Percentiles rank a stretch among this genome's conserved stretches.
Conservation (phyloP, 2,329 filamentous ascomycete species). For the Rutstroemia sp. region DNA sequence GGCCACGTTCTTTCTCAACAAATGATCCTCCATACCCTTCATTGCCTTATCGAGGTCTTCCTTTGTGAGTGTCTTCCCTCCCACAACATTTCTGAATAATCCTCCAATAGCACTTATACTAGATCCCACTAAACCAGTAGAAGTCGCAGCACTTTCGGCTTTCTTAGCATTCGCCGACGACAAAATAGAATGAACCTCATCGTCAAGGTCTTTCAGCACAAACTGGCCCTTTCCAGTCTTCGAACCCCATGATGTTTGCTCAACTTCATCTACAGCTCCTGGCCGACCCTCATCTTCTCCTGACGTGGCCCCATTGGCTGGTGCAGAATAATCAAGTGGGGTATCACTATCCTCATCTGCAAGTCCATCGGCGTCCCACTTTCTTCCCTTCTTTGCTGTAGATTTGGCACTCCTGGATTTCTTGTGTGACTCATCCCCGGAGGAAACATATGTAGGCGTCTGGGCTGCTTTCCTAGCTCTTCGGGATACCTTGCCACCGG, state of each 20-base stretch:
- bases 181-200: slow-evolving; percentile 87
- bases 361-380: slow-evolving; percentile 85
- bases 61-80: slow-evolving; percentile 85
- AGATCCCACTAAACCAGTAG: slow-evolving; percentile 65
- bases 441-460: slow-evolving; percentile 55
- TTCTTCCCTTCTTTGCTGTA: slow-evolving; percentile 72
- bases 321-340: slow-evolving; percentile 82
- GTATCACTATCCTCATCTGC: slow-evolving; percentile 73
- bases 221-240: slow-evolving; percentile 86
- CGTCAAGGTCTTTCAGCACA: slow-evolving; percentile 84
- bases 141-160: slow-evolving; percentile 34
- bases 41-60: slow-evolving; percentile 86
- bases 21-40: slow-evolving; percentile 92
- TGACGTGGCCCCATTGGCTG: slow-evolving; percentile 43
- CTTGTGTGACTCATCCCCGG: slow-evolving; percentile 69
- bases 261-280: slow-evolving; percentile 63
- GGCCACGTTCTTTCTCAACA: slow-evolving; percentile 92
- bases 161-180: slow-evolving; percentile 67
- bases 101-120: slow-evolving; percentile 77
- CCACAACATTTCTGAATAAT: slow-evolving; percentile 89
- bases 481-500: slow-evolving; percentile 70
- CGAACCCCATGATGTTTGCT: slow-evolving; percentile 76
- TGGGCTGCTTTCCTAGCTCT: slow-evolving; percentile 68
- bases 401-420: slow-evolving; percentile 50
- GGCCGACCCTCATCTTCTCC: slow-evolving; percentile 47